phyloP scores from a whole-genome alignment of 306 rosid species.

The Alnus glutinosa region DNA sequence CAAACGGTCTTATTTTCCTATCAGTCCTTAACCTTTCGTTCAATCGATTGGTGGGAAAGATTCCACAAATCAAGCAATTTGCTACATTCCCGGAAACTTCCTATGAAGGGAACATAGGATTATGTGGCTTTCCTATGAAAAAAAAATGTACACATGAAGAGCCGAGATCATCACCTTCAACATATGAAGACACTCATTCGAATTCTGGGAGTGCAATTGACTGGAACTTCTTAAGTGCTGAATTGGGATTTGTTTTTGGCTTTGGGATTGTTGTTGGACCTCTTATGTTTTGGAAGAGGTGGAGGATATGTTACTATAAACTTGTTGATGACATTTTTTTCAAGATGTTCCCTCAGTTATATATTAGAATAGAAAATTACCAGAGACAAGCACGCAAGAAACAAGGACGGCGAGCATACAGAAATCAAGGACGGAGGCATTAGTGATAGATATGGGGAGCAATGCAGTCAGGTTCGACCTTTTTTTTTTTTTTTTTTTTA shows the following conservation, averaged over 20 bases:
- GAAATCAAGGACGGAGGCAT: too few relatives aligned
- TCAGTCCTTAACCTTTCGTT: too few relatives aligned
- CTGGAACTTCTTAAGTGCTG: conserved; percentile 25
- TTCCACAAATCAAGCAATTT: conserved; percentile 39
- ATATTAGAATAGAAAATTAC: conserved; percentile 10
- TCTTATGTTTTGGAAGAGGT: conserved; percentile 13
- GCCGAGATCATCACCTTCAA: neutral
- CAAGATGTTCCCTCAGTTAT: conserved; percentile 23
- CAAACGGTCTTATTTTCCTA: too few relatives aligned
- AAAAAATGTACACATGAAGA: neutral
- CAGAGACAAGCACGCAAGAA: neutral
- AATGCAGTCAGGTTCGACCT: too few relatives aligned
- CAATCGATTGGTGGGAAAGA: conserved; percentile 24
- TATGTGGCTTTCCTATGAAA: conserved; percentile 37
- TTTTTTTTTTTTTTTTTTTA: too few relatives aligned
- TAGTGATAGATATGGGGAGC: too few relatives aligned
- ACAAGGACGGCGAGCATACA: too few relatives aligned
- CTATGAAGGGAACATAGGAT: conserved; percentile 33
- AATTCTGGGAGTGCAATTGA: conserved; percentile 7
- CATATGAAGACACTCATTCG: neutral
- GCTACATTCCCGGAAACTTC: conserved; percentile 31
- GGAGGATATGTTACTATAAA: conserved; percentile 29
- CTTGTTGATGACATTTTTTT: conserved; percentile 16
- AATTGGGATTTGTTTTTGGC: conserved; percentile 2
- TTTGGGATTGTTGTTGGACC: conserved; percentile 29